Evolutionary conservation across 768 basidiomycete genomes (phyloP), one percentile per base, ranked within the genome.

Genomic region (Cubamyces sp.): DNA sequence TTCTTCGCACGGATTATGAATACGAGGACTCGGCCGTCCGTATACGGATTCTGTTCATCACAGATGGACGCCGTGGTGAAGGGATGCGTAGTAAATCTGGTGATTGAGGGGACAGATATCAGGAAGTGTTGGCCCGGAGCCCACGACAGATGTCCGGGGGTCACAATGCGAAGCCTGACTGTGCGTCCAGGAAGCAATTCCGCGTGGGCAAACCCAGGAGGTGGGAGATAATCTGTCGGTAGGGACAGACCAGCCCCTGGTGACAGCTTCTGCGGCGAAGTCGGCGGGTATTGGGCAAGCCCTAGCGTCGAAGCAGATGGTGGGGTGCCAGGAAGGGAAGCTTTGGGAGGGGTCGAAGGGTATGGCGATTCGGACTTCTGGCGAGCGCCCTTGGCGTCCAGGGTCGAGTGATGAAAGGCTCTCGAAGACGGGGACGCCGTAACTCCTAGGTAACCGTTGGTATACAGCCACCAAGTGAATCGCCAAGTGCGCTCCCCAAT

Each of bases 51-150:
- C 65, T 78, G 74, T 54, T 77, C 75, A 57, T 87, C 85, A 65
- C 82, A 85, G 28, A 86, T 76, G 37, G 84, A 84, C 23, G 83
- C 84, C 62, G 83, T 83, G 0, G 91, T 91, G 73, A 91, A 92
- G 2, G 91, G 91, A 68, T 92, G 91, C 3, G 83, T 80, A 25
- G 83, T 81, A 68, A 87, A 77, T 37, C 74, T 76, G 3, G 86
- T 86, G 26, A 93, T 76, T 30, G 81, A 80, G 0, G 91, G 90
- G 19, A 91, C 78, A 54, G 78, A 83, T 62, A 93, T 77, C 23
- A 88, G 78, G 67, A 92, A 85, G 71, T 90, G 87, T 72, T 92
- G 91, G n/a, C 91, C 91, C 2, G 91, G 85, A 0, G 84, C 81
- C 91, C 91, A 92, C 0, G 78, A 72, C 51, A 88, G 70, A 52